These are phyloP conservation scores for Penicillium manginii DNA, from an alignment of 495 filamentous ascomycete genomes.

Conservation along the genomic window DNA sequence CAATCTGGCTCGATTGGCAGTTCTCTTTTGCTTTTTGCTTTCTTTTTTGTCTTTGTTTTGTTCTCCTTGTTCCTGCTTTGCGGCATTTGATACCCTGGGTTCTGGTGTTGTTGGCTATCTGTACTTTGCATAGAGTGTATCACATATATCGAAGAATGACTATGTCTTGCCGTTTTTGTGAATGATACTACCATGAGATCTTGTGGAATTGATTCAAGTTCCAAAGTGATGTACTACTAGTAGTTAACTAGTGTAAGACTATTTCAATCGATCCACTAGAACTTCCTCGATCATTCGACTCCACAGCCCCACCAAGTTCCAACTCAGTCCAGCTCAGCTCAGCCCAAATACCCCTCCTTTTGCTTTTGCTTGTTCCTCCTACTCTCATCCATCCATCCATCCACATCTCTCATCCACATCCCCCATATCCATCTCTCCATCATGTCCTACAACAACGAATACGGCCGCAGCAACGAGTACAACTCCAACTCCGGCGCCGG, in stretches of 20 bases:
- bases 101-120: constrained; percentile 20
- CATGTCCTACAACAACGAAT: constrained; percentile 17
- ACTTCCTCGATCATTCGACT: neutral
- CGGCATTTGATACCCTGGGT: constrained; percentile 37
- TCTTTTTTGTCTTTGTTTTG: constrained; percentile 4
- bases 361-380: too few relatives aligned
- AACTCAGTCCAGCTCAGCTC: neutral
- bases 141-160: constrained; percentile 2
- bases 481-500: constrained; percentile 14
- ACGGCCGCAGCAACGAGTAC: too few relatives aligned
- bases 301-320: neutral
- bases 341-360: constrained; percentile 1
- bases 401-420: neutral
- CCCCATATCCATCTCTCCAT: neutral
- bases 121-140: constrained; percentile 18
- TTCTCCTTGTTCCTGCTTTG: constrained; percentile 3
- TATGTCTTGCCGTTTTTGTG: too few relatives aligned
- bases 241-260: too few relatives aligned
- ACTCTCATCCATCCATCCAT: too few relatives aligned
- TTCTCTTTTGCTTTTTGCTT: neutral
- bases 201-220: too few relatives aligned
- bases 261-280: neutral
- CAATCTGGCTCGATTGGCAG: neutral
- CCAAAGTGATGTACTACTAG: too few relatives aligned
- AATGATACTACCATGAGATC: too few relatives aligned